These are phyloP conservation scores for Fusarium solani-melongenae DNA, from an alignment of 2,329 filamentous ascomycete genomes.

Conservation along the genomic window DNA sequence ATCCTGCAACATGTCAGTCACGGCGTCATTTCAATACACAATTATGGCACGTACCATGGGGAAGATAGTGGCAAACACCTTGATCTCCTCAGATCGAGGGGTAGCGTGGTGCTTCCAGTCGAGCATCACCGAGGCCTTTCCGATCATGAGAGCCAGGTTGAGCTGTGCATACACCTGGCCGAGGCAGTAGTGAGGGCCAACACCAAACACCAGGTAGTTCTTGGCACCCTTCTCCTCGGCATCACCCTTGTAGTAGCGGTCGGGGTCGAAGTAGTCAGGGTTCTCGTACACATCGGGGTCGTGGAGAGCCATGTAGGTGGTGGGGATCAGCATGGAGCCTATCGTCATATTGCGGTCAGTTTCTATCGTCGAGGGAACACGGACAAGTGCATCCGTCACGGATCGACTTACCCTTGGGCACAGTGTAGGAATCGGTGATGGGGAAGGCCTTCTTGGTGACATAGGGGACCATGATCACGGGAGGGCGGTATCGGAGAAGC, in stretches of 20 bases:
- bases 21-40: neutral
- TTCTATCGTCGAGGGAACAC: neutral
- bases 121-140: constrained; percentile 86
- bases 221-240: constrained; percentile 87
- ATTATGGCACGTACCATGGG: constrained; percentile 75
- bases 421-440: constrained; percentile 87
- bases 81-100: constrained; percentile 88
- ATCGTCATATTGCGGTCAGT: constrained; percentile 24
- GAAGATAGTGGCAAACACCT: constrained; percentile 98
- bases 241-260: constrained; percentile 90
- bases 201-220: constrained; percentile 97
- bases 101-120: constrained; percentile 94
- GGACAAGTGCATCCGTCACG: neutral
- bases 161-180: constrained; percentile 92
- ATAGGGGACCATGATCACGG: constrained; percentile 97
- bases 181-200: constrained; percentile 95
- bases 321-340: constrained; percentile 94
- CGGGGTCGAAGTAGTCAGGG: constrained; percentile 88
- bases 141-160: constrained; percentile 89
- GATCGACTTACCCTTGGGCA: constrained; percentile 76
- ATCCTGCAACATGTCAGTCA: constrained; percentile 66
- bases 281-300: constrained; percentile 93
- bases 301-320: constrained; percentile 88
- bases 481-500: constrained; percentile 91
- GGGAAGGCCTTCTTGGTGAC: constrained; percentile 95